Percentiles rank a stretch among this genome's conserved stretches.
phyloP scores from a whole-genome alignment of 1,139 yeast species.

The Debaryomyces singareniensis region DNA sequence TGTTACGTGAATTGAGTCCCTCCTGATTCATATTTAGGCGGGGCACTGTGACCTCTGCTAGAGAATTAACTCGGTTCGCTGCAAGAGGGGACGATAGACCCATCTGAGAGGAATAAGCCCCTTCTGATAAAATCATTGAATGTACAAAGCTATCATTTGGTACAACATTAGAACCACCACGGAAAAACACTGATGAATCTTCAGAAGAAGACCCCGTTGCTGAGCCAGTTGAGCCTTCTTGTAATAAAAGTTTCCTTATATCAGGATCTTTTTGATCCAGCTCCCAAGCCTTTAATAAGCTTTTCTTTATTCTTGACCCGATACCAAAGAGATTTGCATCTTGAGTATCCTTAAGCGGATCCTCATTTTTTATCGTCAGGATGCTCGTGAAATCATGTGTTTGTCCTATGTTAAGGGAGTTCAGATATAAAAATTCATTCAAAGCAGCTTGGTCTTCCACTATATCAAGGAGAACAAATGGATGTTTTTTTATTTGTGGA shows the following conservation, averaged over 20 bases:
- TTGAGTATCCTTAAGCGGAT: slow-evolving; percentile 21
- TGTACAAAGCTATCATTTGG: slow-evolving; percentile 10
- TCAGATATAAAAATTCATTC: slow-evolving; percentile 33
- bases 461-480: slow-evolving; percentile 64
- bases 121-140: slow-evolving; percentile 34
- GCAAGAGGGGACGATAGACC: slow-evolving; percentile 9
- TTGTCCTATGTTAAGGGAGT: slow-evolving; percentile 7
- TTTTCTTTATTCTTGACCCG: slow-evolving; percentile 58
- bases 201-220: slow-evolving; percentile 29
- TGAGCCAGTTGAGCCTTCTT: slow-evolving; percentile 15
- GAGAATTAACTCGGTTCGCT: slow-evolving; percentile 3
- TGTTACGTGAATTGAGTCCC: slow-evolving; percentile 1
- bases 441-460: slow-evolving; percentile 35
- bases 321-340: slow-evolving; percentile 65
- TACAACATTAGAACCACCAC: slow-evolving; percentile 9
- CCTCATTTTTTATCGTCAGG: slow-evolving; percentile 59
- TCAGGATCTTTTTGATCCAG: slow-evolving; percentile 26
- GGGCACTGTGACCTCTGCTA: slow-evolving; percentile 2
- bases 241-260: slow-evolving; percentile 17
- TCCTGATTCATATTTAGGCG: background rate
- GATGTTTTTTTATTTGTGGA: slow-evolving; percentile 69
- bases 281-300: slow-evolving; percentile 48
- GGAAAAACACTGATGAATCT: slow-evolving; percentile 20
- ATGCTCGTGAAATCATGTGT: background rate
- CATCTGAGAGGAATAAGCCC: slow-evolving; percentile 9